phyloP scores from a whole-genome alignment of 2,329 filamentous ascomycete species.

The Dactylellina parvicollis region DNA sequence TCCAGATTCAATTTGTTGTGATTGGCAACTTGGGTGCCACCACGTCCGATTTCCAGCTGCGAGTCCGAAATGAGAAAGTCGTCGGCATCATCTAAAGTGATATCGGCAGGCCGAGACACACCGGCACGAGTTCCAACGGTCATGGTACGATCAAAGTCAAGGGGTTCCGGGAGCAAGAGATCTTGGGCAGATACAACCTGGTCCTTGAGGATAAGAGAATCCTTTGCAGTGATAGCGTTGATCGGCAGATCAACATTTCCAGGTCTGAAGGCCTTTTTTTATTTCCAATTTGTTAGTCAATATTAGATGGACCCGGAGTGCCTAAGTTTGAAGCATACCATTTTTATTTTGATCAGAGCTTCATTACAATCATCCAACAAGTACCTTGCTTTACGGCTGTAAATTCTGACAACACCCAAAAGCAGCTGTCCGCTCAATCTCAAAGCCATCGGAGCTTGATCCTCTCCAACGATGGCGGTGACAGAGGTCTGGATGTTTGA shows the following conservation, averaged over 20 bases:
- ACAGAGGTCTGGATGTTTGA: constrained; percentile 95
- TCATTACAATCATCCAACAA: constrained; percentile 97
- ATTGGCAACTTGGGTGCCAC: constrained; percentile 45
- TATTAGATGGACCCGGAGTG: constrained; percentile 59
- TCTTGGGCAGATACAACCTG: constrained; percentile 95
- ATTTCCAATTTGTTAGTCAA: no score
- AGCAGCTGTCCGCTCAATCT: constrained; percentile 92
- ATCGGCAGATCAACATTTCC: constrained; percentile 96
- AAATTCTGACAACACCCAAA: constrained; percentile 95
- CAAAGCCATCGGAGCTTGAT: constrained; percentile 92
- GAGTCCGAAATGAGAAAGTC: constrained; percentile 47
- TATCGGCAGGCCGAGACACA: constrained; percentile 68
- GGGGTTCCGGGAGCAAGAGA: constrained; percentile 85
- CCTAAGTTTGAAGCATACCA: constrained; percentile 70
- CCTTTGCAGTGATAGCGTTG: constrained; percentile 80
- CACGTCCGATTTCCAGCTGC: constrained; percentile 45
- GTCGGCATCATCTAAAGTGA: constrained; percentile 71
- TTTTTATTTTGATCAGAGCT: constrained; percentile 96
- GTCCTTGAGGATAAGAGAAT: constrained; percentile 85
- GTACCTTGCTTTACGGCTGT: constrained; percentile 96
- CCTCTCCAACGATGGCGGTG: constrained; percentile 90
- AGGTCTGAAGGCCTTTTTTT: constrained; percentile 83
- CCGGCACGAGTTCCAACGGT: constrained; percentile 59
- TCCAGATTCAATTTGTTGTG: constrained; percentile 40
- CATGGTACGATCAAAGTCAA: constrained; percentile 68